Evolutionary conservation across 1,139 yeast species (phyloP), one percentile per base, ranked within the genome.

Genomic region (Scheffersomyces illinoinensis): DNA sequence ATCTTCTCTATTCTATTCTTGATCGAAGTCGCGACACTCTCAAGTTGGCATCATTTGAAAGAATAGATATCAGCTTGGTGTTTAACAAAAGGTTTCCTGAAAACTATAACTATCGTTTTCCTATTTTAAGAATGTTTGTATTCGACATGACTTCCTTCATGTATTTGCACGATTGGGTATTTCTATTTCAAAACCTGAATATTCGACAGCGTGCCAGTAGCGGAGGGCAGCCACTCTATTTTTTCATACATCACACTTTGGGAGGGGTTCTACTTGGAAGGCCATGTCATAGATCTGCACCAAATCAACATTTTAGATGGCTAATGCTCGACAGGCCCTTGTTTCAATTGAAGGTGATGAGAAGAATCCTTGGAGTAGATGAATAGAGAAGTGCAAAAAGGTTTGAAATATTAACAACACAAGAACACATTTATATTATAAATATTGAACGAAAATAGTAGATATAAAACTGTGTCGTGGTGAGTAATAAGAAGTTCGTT

Each of bases 1-100:
- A 24, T 14, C 39, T 59, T 10, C 23, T 60, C 2, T 62, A 60
- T 46, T 50, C 50, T 14, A 49, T 64, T 10, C 52, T 64, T 6
- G 59, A 57, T 47, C 58, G 26, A 46, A 62, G 52, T 43, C 56
- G 62, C 23, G 24, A 52, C 5, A 53, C 64, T 2, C 52, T 68
- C 21, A 54, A 54, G 23, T 59, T 54, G 20, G 46, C 68, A 14
- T 49, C 47, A 23, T 24, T 55, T 18, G 59, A 59, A 21, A 46
- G 52, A 12, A 21, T 59, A 6, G 61, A 59, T 47, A 53, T 59
- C 43, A 46, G 56, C 1, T 48, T 59, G 49, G 53, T 57, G 19
- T 53, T 53, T 19, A 53, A 55, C 21, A 17, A 20, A 10, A n/a
- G 18, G 7, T 33, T 18, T n/a, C n/a, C 47, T 6, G 21, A 50